Percentiles rank a stretch among this genome's conserved stretches.
phyloP scores from a whole-genome alignment of 2,329 filamentous ascomycete species.

The Boeremia exigua region DNA sequence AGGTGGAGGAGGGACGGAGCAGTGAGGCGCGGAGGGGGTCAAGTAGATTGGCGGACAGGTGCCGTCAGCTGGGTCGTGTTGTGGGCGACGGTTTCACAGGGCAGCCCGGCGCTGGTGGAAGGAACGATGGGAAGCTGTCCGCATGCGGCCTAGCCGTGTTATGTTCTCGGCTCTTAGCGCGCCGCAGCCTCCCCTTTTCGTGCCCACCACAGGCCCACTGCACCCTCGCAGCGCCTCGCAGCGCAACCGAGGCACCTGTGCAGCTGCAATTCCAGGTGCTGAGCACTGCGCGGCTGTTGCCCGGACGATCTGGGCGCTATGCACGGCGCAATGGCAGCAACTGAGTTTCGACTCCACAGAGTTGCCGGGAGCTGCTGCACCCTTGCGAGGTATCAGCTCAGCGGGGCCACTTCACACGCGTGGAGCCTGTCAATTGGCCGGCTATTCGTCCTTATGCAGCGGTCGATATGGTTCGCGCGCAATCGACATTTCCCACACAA shows the following conservation, averaged over 20 bases:
- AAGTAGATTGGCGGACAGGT: conserved; percentile 44
- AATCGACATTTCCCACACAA: conserved; percentile 27
- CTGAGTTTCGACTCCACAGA: conserved; percentile 15
- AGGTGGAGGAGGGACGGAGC: conserved; percentile 45
- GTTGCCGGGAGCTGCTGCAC: conserved; percentile 24
- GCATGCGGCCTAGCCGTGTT: conserved; percentile 30
- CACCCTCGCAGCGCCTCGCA: conserved; percentile 13
- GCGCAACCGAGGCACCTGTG: conserved; percentile 33
- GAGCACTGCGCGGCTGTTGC: conserved; percentile 32
- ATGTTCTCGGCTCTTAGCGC: conserved; percentile 27
- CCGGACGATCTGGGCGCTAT: conserved; percentile 26
- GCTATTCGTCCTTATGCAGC: conserved; percentile 4
- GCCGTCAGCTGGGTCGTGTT: conserved; percentile 34
- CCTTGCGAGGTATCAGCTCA: conserved; percentile 9
- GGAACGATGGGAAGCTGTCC: conserved; percentile 31
- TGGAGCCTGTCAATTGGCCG: conserved; percentile 43
- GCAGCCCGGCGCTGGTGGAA: conserved; percentile 24
- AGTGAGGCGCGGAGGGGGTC: conserved; percentile 39
- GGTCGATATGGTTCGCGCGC: conserved; percentile 30
- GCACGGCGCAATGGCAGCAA: conserved; percentile 20
- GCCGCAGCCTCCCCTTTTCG: conserved; percentile 34
- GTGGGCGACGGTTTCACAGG: conserved; percentile 33
- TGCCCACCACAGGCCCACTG: not conserved
- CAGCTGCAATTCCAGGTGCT: conserved; percentile 23
- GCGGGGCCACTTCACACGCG: conserved; percentile 29